A percentile compares a stretch with the other conserved stretches of the same genome.
Conservation (phyloP, 176 grass and related monocot genomes). For the Aegilops bicornis region DNA sequence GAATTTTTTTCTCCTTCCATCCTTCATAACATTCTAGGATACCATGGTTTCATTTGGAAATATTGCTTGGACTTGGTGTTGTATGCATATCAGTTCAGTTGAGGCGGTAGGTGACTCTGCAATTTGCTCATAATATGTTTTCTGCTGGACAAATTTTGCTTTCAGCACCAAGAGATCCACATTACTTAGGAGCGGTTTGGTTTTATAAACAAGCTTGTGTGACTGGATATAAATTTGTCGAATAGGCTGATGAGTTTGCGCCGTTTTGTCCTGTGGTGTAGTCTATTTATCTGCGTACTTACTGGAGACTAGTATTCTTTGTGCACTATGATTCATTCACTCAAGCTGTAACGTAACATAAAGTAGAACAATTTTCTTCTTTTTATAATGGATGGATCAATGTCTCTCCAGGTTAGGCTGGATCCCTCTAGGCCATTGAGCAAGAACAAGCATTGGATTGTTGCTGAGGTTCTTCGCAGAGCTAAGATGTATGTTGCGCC, state of each 20-base stretch:
- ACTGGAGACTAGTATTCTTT: neutral
- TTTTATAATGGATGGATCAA: neutral
- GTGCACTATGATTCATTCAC: neutral
- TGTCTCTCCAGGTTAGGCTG: slow-evolving; percentile 63
- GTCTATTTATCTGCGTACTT: neutral
- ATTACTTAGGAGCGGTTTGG: neutral
- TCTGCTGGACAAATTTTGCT: neutral
- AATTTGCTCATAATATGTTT: slow-evolving; percentile 11
- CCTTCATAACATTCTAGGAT: neutral
- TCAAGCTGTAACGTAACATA: no score
- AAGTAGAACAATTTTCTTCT: no score
- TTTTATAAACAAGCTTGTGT: neutral
- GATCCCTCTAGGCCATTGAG: slow-evolving; percentile 85
- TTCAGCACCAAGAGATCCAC: neutral
- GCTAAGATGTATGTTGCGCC: slow-evolving; percentile 63
- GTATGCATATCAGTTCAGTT: neutral
- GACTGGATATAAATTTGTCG: neutral
- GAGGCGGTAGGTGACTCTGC: neutral
- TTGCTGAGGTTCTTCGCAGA: slow-evolving; percentile 73
- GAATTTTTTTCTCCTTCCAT: neutral
- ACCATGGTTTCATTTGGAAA: neutral
- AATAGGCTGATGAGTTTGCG: neutral
- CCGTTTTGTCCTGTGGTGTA: neutral
- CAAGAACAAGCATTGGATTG: slow-evolving; percentile 66
- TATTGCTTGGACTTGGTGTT: neutral